Percentiles rank a stretch among this genome's conserved stretches.
These are phyloP conservation scores for Ustilago shanxiensis DNA, from an alignment of 1,284 basidiomycete genomes.

Conservation along the genomic window DNA sequence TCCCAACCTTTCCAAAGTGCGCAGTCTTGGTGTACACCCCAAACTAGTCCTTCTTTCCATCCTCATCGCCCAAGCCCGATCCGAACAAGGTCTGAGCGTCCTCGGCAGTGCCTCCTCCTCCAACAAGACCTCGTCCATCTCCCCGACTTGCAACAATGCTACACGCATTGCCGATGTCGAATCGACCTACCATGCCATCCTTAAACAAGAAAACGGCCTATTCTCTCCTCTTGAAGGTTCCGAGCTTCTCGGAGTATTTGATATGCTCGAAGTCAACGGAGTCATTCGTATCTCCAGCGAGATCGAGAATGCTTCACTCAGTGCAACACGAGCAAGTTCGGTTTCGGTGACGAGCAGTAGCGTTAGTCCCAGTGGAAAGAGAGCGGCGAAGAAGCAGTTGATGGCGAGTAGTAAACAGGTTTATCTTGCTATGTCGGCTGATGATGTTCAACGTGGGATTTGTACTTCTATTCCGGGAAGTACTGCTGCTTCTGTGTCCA, in stretches of 20 bases:
- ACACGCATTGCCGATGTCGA: slow-evolving; percentile 60
- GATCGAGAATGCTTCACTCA: slow-evolving; percentile 22
- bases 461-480: slow-evolving; percentile 33
- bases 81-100: slow-evolving; percentile 33
- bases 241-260: slow-evolving; percentile 66
- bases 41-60: slow-evolving; percentile 65
- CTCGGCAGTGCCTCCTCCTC: slow-evolving; percentile 52
- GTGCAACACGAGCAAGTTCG: neutral
- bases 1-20: slow-evolving; percentile 61
- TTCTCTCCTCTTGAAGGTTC: slow-evolving; percentile 56
- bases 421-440: slow-evolving; percentile 38
- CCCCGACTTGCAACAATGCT: neutral
- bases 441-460: slow-evolving; percentile 59
- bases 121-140: neutral
- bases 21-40: slow-evolving; percentile 62
- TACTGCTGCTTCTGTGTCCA: neutral
- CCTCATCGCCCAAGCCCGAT: slow-evolving; percentile 54
- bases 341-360: slow-evolving; percentile 14
- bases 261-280: slow-evolving; percentile 66
- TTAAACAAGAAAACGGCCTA: slow-evolving; percentile 54
- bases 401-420: slow-evolving; percentile 52
- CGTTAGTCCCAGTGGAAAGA: slow-evolving; percentile 59
- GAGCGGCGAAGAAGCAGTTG: slow-evolving; percentile 63
- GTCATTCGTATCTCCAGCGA: slow-evolving; percentile 55
- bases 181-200: slow-evolving; percentile 57